Conservation (phyloP, 257 asterid genomes). For the Solanum boliviense region DNA sequence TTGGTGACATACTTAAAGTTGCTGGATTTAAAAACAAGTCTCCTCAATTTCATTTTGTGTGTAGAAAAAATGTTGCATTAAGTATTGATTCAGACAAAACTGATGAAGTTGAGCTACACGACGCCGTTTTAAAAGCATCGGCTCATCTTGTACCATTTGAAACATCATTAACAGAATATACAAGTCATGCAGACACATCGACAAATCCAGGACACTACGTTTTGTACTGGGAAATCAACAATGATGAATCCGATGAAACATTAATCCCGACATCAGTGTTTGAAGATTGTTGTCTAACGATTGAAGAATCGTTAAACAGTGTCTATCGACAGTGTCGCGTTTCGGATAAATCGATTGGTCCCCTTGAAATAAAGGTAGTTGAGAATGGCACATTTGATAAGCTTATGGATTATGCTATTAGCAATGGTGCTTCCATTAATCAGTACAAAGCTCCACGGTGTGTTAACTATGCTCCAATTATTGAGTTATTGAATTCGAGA, state of each 20-base stretch:
- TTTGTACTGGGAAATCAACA: constrained; percentile 23
- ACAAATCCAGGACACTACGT: constrained; percentile 33
- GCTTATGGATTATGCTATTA: constrained; percentile 34
- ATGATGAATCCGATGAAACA: not conserved
- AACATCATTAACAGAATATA: constrained; percentile 17
- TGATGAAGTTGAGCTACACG: constrained; percentile 29
- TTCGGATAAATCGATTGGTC: constrained; percentile 30
- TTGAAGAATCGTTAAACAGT: constrained; percentile 31
- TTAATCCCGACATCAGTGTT: constrained; percentile 9
- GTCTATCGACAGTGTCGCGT: constrained; percentile 33
- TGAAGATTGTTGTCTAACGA: constrained; percentile 21
- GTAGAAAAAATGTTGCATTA: constrained; percentile 26
- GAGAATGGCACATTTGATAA: constrained; percentile 31
- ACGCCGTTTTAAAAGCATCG: constrained; percentile 19
- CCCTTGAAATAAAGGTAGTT: constrained; percentile 29
- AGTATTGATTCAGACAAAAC: constrained; percentile 37
- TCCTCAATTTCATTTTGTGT: constrained; percentile 28
- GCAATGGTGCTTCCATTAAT: constrained; percentile 29
- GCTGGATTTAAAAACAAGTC: constrained; percentile 28
- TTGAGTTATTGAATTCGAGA: constrained; percentile 21
- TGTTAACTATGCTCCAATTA: constrained; percentile 28
- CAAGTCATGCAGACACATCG: constrained; percentile 19
- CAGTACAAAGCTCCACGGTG: constrained; percentile 42
- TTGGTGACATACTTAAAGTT: constrained; percentile 33
- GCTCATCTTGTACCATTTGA: constrained; percentile 1